Evolutionary conservation across 1,139 yeast genomes (phyloP), one percentile per base, ranked within the genome.

Genomic region (Blastobotrys apis): DNA sequence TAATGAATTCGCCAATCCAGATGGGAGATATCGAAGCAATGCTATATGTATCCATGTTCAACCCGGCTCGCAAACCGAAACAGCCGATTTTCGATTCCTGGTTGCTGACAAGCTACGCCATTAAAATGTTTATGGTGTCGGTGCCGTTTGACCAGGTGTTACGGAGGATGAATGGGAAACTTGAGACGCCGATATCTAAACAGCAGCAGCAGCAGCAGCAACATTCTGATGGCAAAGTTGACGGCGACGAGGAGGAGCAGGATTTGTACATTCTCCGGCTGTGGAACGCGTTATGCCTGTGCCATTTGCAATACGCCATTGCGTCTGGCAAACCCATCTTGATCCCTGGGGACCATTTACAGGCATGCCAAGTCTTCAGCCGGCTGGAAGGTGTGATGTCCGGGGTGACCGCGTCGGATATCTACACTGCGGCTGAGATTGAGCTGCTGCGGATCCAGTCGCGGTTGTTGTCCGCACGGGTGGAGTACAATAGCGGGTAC

Each of bases 21-120:
- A 78, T 73, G 49, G 77, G 74, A 54, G 81, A 77, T 51, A 69
- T 75, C 34, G 82, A 77, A 53, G 80, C 79, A 0, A 66, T 77
- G 16, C 54, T 76, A 21, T 77, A 76, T 53, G 66, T 77, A 45
- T 68, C 77, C 15, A 59, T 73, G 58, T 77, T 74, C 53, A 73
- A 73, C 49, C 69, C 75, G 35, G 73, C 79, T 0, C 64, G 78
- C 50, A 74, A 74, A 47, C 73, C 78, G 3, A 63, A 67, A 37
- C 80, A 75, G 54, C 64, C 71, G 9, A 67, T 68, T 36, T 62
- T 73, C 50, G 77, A 77, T 54, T 66, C 72, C 16, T 71, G 79
- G 73, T 62, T 73, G 12, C 53, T 75, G 12, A 70, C 77, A 1
- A 70, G 74, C 32, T 67, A 71, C 50, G 79, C 77, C 0, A 54